Base-by-base conservation (phyloP, 78 protist species). In the Anaeramoeba flamelloides region DNA sequence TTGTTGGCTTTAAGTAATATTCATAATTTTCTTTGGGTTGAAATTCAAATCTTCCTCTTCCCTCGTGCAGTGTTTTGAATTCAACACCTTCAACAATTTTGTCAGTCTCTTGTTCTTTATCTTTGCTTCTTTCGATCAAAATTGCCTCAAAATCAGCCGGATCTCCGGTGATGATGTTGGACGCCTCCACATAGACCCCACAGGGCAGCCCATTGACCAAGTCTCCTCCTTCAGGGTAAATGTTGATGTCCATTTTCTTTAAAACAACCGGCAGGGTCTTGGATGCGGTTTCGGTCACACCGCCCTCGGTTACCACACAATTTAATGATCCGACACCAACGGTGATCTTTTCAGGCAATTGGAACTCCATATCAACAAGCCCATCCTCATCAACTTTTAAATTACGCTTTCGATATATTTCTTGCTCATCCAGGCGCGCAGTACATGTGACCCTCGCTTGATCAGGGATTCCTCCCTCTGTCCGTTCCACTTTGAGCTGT, bases 11-110 rank as follows among this genome's bases (percentile, higher is more conserved):
- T 26, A 53, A 26, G 8, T 8, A 53, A 53, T 53, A 53, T 53
- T 53, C 69, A 26, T 8, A 53, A 53, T 53, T 53, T 53, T 8
- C 8, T 53, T 53, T 8, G 17, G 69, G 69, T 26, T 26, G 8
- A 53, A 53, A 53, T 53, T 53, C 69, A 53, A 53, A 53, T 53
- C 69, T 53, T 53, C 69, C 69, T 53, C 69, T 53, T 53, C 69
- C 69, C 17, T 53, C 69, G 17, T 53, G 69, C 8, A 53, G 8
- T 53, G 69, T 53, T 53, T 53, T 53, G 17, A 53, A 8, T 53
- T 53, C 69, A 53, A 53, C 8, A 26, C 8, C 17, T 53, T 53
- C 8, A 26, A 26, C 17, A 53, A 8, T 53, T 53, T 8, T 53
- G 17, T 26, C 17, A 17, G 8, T 53, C 17, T 53, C 17, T 26